These are phyloP conservation scores for Lasiodiplodia citricola DNA, from an alignment of 2,329 filamentous ascomycete genomes.

Conservation along the genomic window DNA sequence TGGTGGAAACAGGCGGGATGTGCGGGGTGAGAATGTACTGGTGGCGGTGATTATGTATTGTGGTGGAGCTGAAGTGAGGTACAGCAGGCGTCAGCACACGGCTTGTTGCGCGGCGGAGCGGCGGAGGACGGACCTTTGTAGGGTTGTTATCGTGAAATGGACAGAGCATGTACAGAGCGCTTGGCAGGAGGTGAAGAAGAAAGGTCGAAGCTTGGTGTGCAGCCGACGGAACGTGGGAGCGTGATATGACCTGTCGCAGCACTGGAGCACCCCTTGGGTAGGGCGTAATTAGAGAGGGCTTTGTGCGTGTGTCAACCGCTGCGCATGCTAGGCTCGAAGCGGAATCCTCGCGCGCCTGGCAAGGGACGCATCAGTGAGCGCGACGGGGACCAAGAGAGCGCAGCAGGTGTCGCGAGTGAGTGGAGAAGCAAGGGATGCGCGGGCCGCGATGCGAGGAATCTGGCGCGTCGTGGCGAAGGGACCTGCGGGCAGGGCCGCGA, in stretches of 20 bases:
- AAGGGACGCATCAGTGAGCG: slow-evolving; percentile 46
- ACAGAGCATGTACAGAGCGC: slow-evolving; percentile 26
- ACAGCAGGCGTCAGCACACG: slow-evolving; percentile 43
- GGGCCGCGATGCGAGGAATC: slow-evolving; percentile 26
- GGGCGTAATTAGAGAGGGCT: slow-evolving; percentile 37
- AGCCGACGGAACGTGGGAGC: slow-evolving; percentile 30
- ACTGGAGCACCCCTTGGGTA: slow-evolving; percentile 36
- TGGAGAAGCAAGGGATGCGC: slow-evolving; percentile 28
- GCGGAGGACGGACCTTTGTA: slow-evolving; percentile 26
- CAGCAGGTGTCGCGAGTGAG: slow-evolving; percentile 36
- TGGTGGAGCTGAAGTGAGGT: slow-evolving; percentile 34
- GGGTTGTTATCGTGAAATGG: slow-evolving; percentile 20
- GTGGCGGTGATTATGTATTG: slow-evolving; percentile 32
- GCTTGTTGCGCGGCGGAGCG: slow-evolving; percentile 19
- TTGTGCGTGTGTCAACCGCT: slow-evolving; percentile 37
- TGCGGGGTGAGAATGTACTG: slow-evolving; percentile 22
- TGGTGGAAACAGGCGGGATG: slow-evolving; percentile 14
- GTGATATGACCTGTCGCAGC: slow-evolving; percentile 37
- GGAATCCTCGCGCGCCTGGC: slow-evolving; percentile 44
- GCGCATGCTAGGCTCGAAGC: slow-evolving; percentile 47
- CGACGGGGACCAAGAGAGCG: slow-evolving; percentile 28
- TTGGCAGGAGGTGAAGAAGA: slow-evolving; percentile 27
- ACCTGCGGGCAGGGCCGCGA: slow-evolving; percentile 15
- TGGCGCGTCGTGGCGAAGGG: slow-evolving; percentile 27
- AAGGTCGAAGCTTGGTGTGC: slow-evolving; percentile 19